Evolutionary conservation across 2,329 filamentous ascomycete species (phyloP).

Genomic region (Leptoxyphium fumago): DNA sequence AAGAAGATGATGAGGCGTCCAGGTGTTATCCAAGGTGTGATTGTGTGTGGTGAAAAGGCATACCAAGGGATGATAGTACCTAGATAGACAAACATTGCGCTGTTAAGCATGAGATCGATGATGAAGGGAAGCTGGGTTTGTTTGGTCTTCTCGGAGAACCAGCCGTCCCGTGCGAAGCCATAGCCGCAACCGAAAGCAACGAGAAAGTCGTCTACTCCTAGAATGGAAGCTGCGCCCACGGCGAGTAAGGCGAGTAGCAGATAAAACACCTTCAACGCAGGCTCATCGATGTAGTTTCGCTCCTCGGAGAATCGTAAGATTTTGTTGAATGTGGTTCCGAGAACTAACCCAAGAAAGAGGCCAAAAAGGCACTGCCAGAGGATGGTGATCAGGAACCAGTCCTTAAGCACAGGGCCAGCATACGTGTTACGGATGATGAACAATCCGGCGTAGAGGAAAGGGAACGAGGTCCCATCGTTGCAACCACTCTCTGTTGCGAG

Average conservation of each 20-base stretch:
- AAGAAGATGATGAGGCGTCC: conserved; percentile 32
- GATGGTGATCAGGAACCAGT: conserved; percentile 40
- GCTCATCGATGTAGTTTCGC: conserved; percentile 31
- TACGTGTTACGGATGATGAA: conserved; percentile 27
- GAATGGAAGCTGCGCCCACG: conserved; percentile 35
- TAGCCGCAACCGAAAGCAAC: conserved; percentile 42
- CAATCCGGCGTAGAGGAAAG: conserved; percentile 41
- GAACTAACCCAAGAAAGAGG: conserved; percentile 29
- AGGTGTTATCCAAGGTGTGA: conserved; percentile 27
- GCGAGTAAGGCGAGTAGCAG: conserved; percentile 38
- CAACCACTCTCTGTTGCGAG: conserved; percentile 40
- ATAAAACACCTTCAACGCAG: conserved; percentile 41
- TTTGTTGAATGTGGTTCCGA: conserved; percentile 34
- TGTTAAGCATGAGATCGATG: conserved; percentile 42
- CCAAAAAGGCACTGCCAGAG: conserved; percentile 41
- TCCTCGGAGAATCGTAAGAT: conserved; percentile 33
- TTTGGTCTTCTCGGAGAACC: conserved; percentile 34
- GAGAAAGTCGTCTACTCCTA: conserved; percentile 42
- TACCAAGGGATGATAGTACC: conserved; percentile 40
- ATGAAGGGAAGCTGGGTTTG: conserved; percentile 34
- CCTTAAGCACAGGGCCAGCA: conserved; percentile 27
- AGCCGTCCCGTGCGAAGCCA: conserved; percentile 40
- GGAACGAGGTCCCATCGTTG: conserved; percentile 42
- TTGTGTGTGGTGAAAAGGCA: conserved; percentile 23
- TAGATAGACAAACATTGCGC: conserved; percentile 41